phyloP scores from a whole-genome alignment of 108 stramenopile genomes.

The Nitzschia sp. region DNA sequence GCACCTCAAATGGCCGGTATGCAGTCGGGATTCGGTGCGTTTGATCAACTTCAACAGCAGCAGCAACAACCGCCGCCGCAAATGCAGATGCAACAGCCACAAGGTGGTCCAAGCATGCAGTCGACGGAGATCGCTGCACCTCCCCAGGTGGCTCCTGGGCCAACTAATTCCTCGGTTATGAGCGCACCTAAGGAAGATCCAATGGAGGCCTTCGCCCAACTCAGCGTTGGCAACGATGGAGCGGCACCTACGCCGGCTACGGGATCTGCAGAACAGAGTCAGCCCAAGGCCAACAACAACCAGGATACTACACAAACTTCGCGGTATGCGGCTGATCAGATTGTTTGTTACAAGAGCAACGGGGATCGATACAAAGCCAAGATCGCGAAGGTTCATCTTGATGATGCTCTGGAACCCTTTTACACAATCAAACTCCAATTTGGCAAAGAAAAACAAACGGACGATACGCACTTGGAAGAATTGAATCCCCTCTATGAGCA shows the following conservation, averaged over 20 bases:
- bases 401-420: constrained; percentile 65
- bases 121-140: neutral
- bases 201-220: constrained; percentile 43
- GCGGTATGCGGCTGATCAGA: constrained; percentile 8
- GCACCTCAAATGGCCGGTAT: constrained; percentile 23
- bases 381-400: constrained; percentile 63
- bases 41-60: constrained; percentile 46
- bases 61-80: constrained; percentile 28
- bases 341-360: constrained; percentile 50
- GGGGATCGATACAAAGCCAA: constrained; percentile 30
- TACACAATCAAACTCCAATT: constrained; percentile 53
- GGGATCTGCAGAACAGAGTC: neutral
- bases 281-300: neutral
- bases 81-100: neutral
- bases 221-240: constrained; percentile 24
- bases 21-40: constrained; percentile 50
- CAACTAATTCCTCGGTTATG: neutral
- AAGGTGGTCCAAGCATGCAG: neutral
- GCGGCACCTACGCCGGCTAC: neutral
- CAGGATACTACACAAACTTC: neutral
- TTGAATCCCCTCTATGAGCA: constrained; percentile 20
- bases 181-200: constrained; percentile 21
- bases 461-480: constrained; percentile 53
- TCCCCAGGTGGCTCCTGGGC: neutral
- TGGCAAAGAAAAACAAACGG: constrained; percentile 77